Percentiles rank a stretch among this genome's conserved stretches.
Evolutionary conservation across 805 yeast species (phyloP).

Genomic region (Maudiozyma bulderi): DNA sequence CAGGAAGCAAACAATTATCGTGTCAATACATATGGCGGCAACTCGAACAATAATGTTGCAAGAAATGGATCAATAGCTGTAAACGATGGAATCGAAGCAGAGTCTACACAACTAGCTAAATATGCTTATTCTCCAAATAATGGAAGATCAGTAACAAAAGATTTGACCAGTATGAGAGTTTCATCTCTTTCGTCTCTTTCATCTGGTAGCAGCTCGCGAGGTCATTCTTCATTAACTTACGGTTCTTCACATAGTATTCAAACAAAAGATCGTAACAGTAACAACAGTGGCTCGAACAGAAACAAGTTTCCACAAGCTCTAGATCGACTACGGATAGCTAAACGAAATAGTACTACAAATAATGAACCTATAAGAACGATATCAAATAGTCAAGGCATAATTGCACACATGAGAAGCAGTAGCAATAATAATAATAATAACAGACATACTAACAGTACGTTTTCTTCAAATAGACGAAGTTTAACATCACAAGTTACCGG

Average conservation of each 20-base stretch:
- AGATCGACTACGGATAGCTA: constrained; percentile 17
- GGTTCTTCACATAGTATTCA: not conserved
- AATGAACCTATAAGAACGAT: constrained; percentile 2
- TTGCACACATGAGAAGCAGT: constrained; percentile 17
- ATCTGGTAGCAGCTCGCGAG: not conserved
- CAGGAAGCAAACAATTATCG: not conserved
- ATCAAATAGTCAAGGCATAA: constrained; percentile 13
- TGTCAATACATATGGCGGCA: too few relatives aligned
- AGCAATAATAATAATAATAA: not conserved
- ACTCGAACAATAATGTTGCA: not conserved
- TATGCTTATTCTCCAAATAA: constrained; percentile 4
- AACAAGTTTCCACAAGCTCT: constrained; percentile 17
- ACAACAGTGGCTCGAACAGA: not conserved
- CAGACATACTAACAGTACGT: not conserved
- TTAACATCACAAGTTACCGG: constrained; percentile 6
- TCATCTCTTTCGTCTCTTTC: constrained; percentile 1
- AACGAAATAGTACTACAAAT: constrained; percentile 16
- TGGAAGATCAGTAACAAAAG: not conserved
- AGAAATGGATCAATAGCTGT: not conserved
- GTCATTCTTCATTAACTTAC: not conserved
- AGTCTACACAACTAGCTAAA: constrained; percentile 3
- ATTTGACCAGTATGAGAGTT: not conserved
- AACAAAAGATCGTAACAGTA: not conserved
- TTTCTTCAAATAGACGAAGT: constrained; percentile 6
- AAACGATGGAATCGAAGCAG: constrained; percentile 1